Base-by-base conservation (phyloP, 1,139 yeast species). In the Hemisphaericaspora lyxosophila region DNA sequence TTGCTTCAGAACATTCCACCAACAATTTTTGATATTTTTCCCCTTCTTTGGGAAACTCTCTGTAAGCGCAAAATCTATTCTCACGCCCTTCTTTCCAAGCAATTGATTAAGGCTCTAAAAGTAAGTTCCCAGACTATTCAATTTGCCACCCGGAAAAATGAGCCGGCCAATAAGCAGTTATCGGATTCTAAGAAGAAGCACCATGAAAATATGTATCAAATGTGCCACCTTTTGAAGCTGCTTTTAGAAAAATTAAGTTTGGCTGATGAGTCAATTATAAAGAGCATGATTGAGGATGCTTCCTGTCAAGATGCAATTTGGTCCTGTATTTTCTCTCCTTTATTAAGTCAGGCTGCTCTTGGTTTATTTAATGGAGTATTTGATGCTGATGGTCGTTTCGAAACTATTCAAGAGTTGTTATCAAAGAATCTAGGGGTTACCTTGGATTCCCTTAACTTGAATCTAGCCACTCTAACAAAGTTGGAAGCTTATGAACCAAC, bases 311-410 rank as follows among this genome's bases (percentile, higher is more conserved):
- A 57, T 20, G 84, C 89, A 0, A 70, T 81, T 39, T 85, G 90
- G 89, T 73, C 86, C 0, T 80, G 86, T 53, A 63, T 84, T 1
- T 76, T 84, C 39, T 75, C 85, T 1, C 78, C 86, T 0, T 63
- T 69, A 36, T 58, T 80, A 3, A 80, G 78, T 42, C 89, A 85
- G 51, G 74, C 84, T 2, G 84, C 94, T 1, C 73, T 85, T 12
- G 85, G 84, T 46, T 70, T 88, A 17, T 55, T 89, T 5, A 83
- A 85, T 50, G 92, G 86, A 49, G 80, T 87, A 0, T 85, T 78
- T 57, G 95, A 88, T 45, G 62, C 61, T 13, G 68, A 60, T 27
- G 70, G 90, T 73, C 49, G 94, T 64, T 65, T 78, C 35, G 95
- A 85, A 55, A 89, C 90, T 23, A 70, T 87, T 19, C 77, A 72